Conservation (phyloP, 495 filamentous ascomycete species). For the Trichoderma parareesei region DNA sequence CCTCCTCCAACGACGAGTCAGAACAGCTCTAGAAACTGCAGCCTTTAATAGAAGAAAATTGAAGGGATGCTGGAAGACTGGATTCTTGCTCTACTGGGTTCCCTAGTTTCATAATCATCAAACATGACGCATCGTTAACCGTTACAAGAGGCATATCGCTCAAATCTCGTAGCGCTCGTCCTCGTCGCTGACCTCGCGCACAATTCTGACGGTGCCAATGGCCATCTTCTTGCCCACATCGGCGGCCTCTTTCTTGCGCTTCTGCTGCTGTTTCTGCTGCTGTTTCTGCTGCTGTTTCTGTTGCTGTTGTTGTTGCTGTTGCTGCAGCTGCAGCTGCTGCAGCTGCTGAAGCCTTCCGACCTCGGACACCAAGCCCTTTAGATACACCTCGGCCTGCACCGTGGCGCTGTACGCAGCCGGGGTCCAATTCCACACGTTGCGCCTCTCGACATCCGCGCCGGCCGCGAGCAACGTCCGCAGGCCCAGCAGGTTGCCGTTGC, state of each 20-base stretch:
- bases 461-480: constrained; percentile 60
- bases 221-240: constrained; percentile 8
- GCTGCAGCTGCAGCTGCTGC: background rate
- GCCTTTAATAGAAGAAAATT: background rate
- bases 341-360: constrained; percentile 19
- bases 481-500: constrained; percentile 62
- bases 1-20: background rate
- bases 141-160: background rate
- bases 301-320: no score
- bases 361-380: constrained; percentile 56
- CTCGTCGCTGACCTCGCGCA: background rate
- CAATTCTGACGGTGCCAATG: background rate
- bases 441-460: constrained; percentile 13
- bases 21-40: background rate
- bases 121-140: no score
- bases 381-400: constrained; percentile 67
- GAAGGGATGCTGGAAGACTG: no score
- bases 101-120: background rate
- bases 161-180: constrained; percentile 3
- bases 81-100: background rate
- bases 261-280: background rate
- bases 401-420: constrained; percentile 65
- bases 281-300: no score
- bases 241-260: background rate
- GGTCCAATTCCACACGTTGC: constrained; percentile 64